Evolutionary conservation across 148 eudicot genomes (phyloP).

Genomic region (Vaccinium myrtillus): DNA sequence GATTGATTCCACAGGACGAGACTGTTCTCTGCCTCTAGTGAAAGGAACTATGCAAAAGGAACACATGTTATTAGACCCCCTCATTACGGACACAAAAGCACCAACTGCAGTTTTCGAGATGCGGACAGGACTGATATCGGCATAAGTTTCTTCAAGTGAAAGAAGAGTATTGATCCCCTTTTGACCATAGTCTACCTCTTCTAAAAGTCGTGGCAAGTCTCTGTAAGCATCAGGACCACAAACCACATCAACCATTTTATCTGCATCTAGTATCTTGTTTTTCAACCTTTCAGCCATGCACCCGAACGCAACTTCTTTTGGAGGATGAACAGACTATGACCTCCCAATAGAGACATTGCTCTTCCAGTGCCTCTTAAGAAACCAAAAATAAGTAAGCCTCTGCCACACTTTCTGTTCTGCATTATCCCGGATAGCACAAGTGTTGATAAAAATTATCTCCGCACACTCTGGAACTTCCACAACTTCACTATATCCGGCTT

Average conservation of each 20-base stretch:
- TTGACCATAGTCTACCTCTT: conserved; percentile 93
- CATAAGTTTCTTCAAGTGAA: conserved; percentile 98
- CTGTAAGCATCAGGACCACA: conserved; percentile 99
- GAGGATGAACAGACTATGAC: conserved; percentile 75
- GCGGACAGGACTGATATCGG: conserved; percentile 89
- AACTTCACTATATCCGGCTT: conserved; percentile 73
- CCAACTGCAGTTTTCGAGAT: conserved; percentile 71
- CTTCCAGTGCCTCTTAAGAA: conserved; percentile 94
- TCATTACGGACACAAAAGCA: conserved; percentile 96
- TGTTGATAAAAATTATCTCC: conserved; percentile 87
- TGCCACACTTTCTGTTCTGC: conserved; percentile 98
- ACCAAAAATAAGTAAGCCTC: conserved; percentile 96
- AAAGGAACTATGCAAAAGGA: conserved; percentile 98
- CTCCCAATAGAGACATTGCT: conserved; percentile 77
- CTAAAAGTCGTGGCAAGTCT: conserved; percentile 83
- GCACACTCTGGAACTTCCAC: conserved; percentile 88
- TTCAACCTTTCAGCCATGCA: conserved; percentile 98
- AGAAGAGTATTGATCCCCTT: conserved; percentile 97
- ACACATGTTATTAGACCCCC: conserved; percentile 99
- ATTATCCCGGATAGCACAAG: conserved; percentile 97
- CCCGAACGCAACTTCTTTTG: conserved; percentile 97
- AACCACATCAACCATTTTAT: conserved; percentile 98
- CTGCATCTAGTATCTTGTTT: conserved; percentile 96
- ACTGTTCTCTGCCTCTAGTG: conserved; percentile 95
- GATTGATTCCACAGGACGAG: conserved; percentile 92